phyloP scores from a whole-genome alignment of 495 filamentous ascomycete species.

The Friedmanniomyces endolithicus region DNA sequence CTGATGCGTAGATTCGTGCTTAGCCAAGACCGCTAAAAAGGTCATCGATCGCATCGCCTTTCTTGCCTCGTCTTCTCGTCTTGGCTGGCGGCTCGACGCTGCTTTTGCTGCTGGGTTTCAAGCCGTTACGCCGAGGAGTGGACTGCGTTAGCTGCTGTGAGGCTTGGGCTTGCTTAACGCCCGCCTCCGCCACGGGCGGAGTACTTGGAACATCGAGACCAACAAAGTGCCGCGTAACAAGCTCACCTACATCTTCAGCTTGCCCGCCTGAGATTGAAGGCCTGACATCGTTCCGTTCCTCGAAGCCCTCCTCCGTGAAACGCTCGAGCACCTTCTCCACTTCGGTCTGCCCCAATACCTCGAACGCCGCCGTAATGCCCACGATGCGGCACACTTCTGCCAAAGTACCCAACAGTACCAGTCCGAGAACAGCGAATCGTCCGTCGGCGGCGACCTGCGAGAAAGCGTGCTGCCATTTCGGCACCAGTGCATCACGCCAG shows the following conservation, averaged over 20 bases:
- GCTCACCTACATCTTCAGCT: conserved; percentile 24
- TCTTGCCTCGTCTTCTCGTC: conserved; percentile 26
- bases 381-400: conserved; percentile 8
- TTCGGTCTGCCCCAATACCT: conserved; percentile 14
- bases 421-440: conserved; percentile 19
- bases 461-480: conserved; percentile 20
- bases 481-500: conserved; percentile 17
- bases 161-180: not conserved
- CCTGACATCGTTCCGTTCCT: conserved; percentile 4
- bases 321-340: conserved; percentile 22
- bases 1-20: conserved; percentile 7
- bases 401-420: conserved; percentile 13
- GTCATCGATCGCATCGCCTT: conserved; percentile 51
- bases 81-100: not conserved
- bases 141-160: not conserved
- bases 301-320: conserved; percentile 24
- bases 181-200: too few relatives aligned
- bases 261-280: not conserved
- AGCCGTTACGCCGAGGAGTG: not conserved
- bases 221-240: conserved; percentile 5
- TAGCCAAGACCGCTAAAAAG: conserved; percentile 45
- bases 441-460: conserved; percentile 17
- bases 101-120: conserved; percentile 4
- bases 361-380: conserved; percentile 14
- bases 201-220: not conserved